Evolutionary conservation across 441 rosid genomes (phyloP).

Genomic region (Sinapis alba): DNA sequence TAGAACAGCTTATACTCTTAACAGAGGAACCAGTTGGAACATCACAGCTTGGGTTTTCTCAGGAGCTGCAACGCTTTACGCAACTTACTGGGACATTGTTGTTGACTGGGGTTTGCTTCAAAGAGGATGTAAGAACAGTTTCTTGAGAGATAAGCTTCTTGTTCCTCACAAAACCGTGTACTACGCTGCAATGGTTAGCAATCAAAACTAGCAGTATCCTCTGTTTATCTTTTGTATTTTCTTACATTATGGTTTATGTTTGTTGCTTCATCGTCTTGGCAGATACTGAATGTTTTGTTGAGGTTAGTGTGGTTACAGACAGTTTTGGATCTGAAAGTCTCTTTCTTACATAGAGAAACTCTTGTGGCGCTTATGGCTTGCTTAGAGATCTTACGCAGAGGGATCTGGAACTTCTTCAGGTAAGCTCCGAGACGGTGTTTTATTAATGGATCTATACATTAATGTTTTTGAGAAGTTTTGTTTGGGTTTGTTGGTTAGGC

Average conservation of each 20-base stretch:
- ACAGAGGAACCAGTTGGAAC: constrained; percentile 45
- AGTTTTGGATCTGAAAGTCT: constrained; percentile 42
- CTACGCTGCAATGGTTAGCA: constrained; percentile 59
- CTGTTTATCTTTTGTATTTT: constrained; percentile 1
- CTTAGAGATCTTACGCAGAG: constrained; percentile 83
- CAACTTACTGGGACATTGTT: constrained; percentile 76
- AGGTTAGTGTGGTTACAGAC: constrained; percentile 77
- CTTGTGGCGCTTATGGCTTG: constrained; percentile 64
- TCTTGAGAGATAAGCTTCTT: constrained; percentile 82
- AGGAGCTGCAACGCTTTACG: constrained; percentile 48
- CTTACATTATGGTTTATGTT: constrained; percentile 1
- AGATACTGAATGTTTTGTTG: constrained; percentile 63
- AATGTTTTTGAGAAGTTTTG: not conserved
- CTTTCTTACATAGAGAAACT: constrained; percentile 45
- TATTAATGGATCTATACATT: not conserved
- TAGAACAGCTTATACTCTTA: constrained; percentile 57
- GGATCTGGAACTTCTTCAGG: constrained; percentile 97
- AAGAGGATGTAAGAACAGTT: constrained; percentile 53
- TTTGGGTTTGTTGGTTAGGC: constrained; percentile 43
- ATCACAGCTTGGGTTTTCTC: constrained; percentile 58
- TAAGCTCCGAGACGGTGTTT: constrained; percentile 26
- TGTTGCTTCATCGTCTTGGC: constrained; percentile 23
- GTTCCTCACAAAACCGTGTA: constrained; percentile 57
- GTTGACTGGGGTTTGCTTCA: constrained; percentile 78
- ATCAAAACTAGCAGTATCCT: not conserved